Evolutionary conservation across 768 basidiomycete species (phyloP), one percentile per base, ranked within the genome.

Genomic region (Infundibulicybe gibba): DNA sequence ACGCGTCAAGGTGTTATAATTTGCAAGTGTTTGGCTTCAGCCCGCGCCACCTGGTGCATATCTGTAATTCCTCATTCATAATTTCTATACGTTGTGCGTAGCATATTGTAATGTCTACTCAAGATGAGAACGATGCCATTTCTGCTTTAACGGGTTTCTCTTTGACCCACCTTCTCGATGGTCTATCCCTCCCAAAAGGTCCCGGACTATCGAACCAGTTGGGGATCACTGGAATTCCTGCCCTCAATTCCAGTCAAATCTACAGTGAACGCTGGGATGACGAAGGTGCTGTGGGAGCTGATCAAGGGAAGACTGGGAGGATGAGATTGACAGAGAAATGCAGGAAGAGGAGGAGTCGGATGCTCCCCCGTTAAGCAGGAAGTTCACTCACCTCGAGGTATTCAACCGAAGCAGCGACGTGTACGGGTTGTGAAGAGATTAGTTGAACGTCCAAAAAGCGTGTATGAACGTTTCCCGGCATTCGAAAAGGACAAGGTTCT

Each of bases 231-330:
- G 87, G 86, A 8, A 66, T 87, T 19, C 75, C 84, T 35, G 59
- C 77, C 5, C 69, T 90, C 47, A 81, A 73, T 37, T 73, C 78
- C 14, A 72, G 71, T 14, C 87, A 89, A 57, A 91, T 93, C 32
- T 92, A 90, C 66, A 86, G 66, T 45, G 86, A 90, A 47, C 80
- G 77, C 52, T 88, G 81, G 78, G 84, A 85, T 3, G 78, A 81
- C 20, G 75, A 74, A 35, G 85, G 75, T 32, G 84, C 79, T 3
- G 87, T 90, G 6, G 90, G 89, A 31, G 72, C 74, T 0, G 90
- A 85, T 21, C 81, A 88, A 54, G 89, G 90, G 77, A 92, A 56
- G 92, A 94, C 55, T 92, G 81, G 70, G 92, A 94, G 61, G 90
- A 87, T 45, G 85, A 92, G 58, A 90, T 94, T 48, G 90, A 94